phyloP scores from a whole-genome alignment of 352 stramenopile species.

The Blastocystis sp. region DNA sequence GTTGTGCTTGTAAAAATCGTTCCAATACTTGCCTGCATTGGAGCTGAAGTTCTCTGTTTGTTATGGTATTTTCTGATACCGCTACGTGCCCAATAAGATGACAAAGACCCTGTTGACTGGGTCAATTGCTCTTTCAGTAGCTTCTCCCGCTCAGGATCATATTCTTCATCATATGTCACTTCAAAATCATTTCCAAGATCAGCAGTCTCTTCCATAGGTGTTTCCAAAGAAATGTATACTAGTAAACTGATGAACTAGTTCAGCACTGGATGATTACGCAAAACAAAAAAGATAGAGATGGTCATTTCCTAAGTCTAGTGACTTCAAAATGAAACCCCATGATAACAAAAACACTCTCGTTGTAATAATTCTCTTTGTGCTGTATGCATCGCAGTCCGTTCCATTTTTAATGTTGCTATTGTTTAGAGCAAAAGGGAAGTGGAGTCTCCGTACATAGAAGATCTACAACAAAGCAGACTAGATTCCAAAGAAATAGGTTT shows the following conservation, averaged over 20 bases:
- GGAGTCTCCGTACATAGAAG: neutral
- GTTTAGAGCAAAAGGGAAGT: neutral
- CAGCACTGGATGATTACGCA: no score
- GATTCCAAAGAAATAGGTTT: neutral
- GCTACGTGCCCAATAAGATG: slow-evolving; percentile 15
- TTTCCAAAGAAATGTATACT: neutral
- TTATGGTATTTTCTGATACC: no score
- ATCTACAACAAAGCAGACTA: neutral
- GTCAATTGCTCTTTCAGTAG: slow-evolving; percentile 2
- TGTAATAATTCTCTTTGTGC: neutral
- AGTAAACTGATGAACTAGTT: no score
- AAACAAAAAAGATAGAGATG: no score
- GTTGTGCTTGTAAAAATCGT: slow-evolving; percentile 83
- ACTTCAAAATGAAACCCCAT: neutral
- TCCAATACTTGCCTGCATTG: slow-evolving; percentile 78
- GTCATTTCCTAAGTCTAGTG: no score
- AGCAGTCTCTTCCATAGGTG: neutral
- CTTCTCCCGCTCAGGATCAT: slow-evolving; percentile 39
- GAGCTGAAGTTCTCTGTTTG: slow-evolving; percentile 74
- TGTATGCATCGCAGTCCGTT: neutral
- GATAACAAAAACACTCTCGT: neutral
- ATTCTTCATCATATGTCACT: slow-evolving; percentile 34
- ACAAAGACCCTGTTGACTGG: neutral
- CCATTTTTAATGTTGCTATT: neutral
- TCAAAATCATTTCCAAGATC: slow-evolving; percentile 12